phyloP scores from a whole-genome alignment of 257 asterid species.

The Ilex asprella region DNA sequence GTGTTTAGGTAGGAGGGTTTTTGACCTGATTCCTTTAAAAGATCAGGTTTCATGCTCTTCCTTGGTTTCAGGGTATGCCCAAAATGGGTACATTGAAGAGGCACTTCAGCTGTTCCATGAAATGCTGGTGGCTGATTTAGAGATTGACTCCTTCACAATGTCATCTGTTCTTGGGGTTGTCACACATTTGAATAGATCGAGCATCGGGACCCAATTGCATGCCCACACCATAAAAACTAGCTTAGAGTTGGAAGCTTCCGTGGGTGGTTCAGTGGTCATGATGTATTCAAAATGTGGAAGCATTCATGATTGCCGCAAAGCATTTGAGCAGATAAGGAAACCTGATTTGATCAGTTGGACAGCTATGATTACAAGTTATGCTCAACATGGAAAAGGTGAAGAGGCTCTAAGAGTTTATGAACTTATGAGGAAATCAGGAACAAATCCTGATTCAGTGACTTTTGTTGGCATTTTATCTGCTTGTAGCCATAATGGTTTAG shows the following conservation, averaged over 20 bases:
- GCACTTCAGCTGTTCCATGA: conserved; percentile 41
- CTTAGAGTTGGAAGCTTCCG: conserved; percentile 41
- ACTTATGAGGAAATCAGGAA: conserved; percentile 51
- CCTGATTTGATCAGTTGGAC: conserved; percentile 67
- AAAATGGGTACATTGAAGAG: conserved; percentile 40
- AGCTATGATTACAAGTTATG: conserved; percentile 65
- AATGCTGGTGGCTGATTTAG: conserved; percentile 28
- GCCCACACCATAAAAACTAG: conserved; percentile 44
- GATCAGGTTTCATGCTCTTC: conserved; percentile 51
- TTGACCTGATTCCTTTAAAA: conserved; percentile 38
- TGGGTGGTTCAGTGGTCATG: conserved; percentile 61
- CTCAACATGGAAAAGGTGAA: conserved; percentile 57
- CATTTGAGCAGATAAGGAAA: conserved; percentile 31
- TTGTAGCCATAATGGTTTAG: conserved; percentile 75
- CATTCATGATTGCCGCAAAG: conserved; percentile 42
- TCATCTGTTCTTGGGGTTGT: conserved; percentile 49
- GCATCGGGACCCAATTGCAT: conserved; percentile 48
- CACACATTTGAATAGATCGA: conserved; percentile 22
- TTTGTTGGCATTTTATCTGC: conserved; percentile 61
- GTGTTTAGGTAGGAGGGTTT: conserved; percentile 39
- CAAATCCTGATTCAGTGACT: conserved; percentile 53
- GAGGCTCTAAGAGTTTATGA: conserved; percentile 59
- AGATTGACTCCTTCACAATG: conserved; percentile 43
- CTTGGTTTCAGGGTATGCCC: conserved; percentile 59
- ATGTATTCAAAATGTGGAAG: conserved; percentile 70